Percentiles rank a stretch among this genome's conserved stretches.
These are phyloP conservation scores for Cyclotella sp. DNA, from an alignment of 108 stramenopile species.

Conservation along the genomic window DNA sequence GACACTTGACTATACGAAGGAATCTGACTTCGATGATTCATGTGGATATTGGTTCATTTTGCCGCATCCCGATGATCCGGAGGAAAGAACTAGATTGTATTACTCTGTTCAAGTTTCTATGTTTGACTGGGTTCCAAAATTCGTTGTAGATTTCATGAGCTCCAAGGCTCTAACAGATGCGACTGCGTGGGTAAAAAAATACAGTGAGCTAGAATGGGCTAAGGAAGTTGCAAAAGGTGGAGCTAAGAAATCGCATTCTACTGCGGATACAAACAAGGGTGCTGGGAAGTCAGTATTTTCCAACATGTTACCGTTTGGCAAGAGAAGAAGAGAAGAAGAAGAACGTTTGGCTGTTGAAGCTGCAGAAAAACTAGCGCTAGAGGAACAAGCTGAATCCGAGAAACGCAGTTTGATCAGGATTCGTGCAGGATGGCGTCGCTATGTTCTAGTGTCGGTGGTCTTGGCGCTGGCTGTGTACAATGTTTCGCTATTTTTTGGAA, in stretches of 20 bases:
- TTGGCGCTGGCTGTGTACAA: constrained; percentile 41
- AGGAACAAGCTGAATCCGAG: constrained; percentile 29
- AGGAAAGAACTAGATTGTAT: constrained; percentile 52
- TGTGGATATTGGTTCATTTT: constrained; percentile 62
- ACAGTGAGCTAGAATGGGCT: constrained; percentile 55
- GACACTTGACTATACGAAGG: constrained; percentile 61
- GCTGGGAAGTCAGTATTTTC: constrained; percentile 25
- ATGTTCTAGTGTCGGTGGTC: constrained; percentile 46
- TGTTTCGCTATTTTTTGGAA: constrained; percentile 26
- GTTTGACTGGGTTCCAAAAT: constrained; percentile 68
- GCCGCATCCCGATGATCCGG: constrained; percentile 62
- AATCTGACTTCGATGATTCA: constrained; percentile 63
- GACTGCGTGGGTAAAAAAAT: constrained; percentile 70
- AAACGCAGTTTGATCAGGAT: constrained; percentile 21
- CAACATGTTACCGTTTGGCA: constrained; percentile 37
- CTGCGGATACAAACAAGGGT: background rate
- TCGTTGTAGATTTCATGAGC: constrained; percentile 64
- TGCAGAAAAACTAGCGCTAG: constrained; percentile 29
- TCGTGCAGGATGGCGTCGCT: constrained; percentile 40
- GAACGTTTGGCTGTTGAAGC: constrained; percentile 30
- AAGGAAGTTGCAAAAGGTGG: constrained; percentile 41
- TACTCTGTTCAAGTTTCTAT: constrained; percentile 63
- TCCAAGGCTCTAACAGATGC: constrained; percentile 71
- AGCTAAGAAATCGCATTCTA: background rate
- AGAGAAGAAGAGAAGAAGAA: constrained; percentile 42